Evolutionary conservation across 192 early-diverging fungal species (phyloP), one percentile per base, ranked within the genome.

Genomic region (Phlyctochytrium arcticum): DNA sequence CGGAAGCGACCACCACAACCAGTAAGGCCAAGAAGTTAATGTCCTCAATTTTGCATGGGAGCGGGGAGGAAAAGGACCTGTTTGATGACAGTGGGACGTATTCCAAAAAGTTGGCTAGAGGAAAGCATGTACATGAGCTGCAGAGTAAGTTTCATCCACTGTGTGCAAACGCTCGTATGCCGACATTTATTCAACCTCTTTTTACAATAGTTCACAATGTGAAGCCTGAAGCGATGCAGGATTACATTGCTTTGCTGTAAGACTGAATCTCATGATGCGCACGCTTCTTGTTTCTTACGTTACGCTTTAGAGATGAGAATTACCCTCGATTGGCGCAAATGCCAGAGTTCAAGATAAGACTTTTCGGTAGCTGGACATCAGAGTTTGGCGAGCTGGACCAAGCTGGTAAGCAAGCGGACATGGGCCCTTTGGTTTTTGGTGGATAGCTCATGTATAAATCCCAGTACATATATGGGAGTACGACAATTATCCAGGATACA

Each of bases 381-480:
- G 86, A 92, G 60, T 88, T 96, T 68, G 94, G 94, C 8, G 84
- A 88, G 29, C 78, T 91, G 53, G 94, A 96, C 77, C 89, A 89
- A 55, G 88, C 88, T 73, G 72, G 88, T 89, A 83, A 71, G 80
- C 60, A 7, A 57, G 0, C 0, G 34, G 57, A 54, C 26, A 27
- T 48, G 2, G 30, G 42, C 29, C 12, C 19, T 30, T 63, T 8
- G 26, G 39, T 50, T 42, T 21, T 34, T 50, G 48, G 55, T n/a
- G 27, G 1, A 1, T 7, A 19, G 24, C 26, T 26, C 3, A 53
- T 21, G 17, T 19, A 26, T 57, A 4, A 42, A 29, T 58, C 65
- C 30, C 48, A 91, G 89, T 90, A 39, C 94, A 96, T 58, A 85
- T 96, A 64, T 96, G 94, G 94, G 91, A 96, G 74, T 96, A 94